Conservation (phyloP, 371 early-diverging fungal species). For the Apophysomyces elegans region DNA sequence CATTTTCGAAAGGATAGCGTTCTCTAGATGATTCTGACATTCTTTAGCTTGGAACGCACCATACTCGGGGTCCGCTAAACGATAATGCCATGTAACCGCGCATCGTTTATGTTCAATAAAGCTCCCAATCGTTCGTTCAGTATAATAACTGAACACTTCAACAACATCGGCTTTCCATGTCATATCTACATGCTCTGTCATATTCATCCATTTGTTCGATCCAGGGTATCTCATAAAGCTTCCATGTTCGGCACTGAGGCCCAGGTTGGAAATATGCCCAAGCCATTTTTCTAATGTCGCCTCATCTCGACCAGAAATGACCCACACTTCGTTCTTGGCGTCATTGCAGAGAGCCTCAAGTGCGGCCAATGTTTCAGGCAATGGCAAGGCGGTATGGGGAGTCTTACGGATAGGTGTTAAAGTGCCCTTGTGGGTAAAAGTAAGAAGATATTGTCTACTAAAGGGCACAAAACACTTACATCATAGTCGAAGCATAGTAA, state of each 20-base stretch:
- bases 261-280: constrained; percentile 77
- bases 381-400: constrained; percentile 65
- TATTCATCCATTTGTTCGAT: constrained; percentile 66
- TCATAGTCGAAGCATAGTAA: constrained; percentile 84
- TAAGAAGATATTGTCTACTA: constrained; percentile 34
- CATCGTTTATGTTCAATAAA: constrained; percentile 87
- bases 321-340: constrained; percentile 81
- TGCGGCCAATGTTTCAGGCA: constrained; percentile 60
- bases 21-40: constrained; percentile 86
- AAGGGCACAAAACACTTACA: constrained; percentile 11
- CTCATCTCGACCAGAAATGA: constrained; percentile 89
- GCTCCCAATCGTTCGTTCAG: constrained; percentile 86
- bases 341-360: constrained; percentile 63
- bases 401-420: constrained; percentile 69
- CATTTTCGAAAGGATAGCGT: constrained; percentile 75
- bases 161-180: constrained; percentile 85
- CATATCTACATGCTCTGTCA: constrained; percentile 77
- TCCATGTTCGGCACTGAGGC: constrained; percentile 77
- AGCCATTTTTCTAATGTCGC: constrained; percentile 82
- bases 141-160: constrained; percentile 88
- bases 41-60: constrained; percentile 85
- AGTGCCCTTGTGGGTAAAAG: constrained; percentile 66
- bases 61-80: constrained; percentile 81
- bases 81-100: constrained; percentile 92
- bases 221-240: constrained; percentile 60